A percentile compares a stretch with the other conserved stretches of the same genome.
Conservation (phyloP, 2,329 filamentous ascomycete species). For the Botrytis deweyae region DNA sequence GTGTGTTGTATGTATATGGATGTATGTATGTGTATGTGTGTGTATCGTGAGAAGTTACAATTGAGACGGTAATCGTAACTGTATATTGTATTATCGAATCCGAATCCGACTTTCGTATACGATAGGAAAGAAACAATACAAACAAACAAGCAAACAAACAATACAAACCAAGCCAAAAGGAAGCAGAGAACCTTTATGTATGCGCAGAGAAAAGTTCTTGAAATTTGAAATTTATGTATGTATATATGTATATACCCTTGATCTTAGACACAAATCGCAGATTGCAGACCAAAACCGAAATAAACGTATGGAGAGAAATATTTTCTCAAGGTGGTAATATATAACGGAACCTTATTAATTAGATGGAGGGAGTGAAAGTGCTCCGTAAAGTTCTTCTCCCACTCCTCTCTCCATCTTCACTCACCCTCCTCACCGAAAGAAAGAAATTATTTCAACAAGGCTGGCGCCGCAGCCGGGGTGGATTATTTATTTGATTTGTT, state of each 20-base stretch:
- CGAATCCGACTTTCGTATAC: neutral
- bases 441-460: constrained; percentile 10
- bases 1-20: neutral
- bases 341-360: neutral
- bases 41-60: neutral
- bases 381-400: neutral
- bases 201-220: neutral
- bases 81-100: neutral
- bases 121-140: neutral
- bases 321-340: neutral
- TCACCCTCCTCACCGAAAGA: neutral
- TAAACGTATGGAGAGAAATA: neutral
- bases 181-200: neutral
- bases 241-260: neutral
- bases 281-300: neutral
- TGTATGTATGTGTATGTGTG: neutral
- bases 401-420: neutral
- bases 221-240: neutral
- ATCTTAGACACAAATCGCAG: neutral
- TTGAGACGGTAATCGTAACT: neutral
- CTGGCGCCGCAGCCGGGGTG: constrained; percentile 13
- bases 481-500: neutral
- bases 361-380: neutral
- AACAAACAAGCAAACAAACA: neutral
- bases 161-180: neutral